A percentile compares a stretch with the other conserved stretches of the same genome.
phyloP scores from a whole-genome alignment of 345 rosid genomes.

The Rhodamnia rubescens region DNA sequence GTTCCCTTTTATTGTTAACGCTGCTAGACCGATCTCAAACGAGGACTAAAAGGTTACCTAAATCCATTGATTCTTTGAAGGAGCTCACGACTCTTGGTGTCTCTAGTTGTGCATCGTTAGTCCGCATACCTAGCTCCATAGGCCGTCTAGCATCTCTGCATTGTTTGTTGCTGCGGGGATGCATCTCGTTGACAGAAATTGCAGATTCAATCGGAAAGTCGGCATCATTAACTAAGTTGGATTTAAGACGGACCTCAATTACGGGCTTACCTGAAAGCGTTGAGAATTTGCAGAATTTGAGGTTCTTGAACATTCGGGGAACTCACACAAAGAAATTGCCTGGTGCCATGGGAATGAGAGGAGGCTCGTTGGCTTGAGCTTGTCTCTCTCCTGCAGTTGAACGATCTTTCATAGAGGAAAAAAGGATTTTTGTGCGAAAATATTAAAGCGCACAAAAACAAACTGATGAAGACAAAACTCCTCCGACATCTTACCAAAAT shows the following conservation, averaged over 20 bases:
- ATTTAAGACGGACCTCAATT: background rate
- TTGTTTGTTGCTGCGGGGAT: background rate
- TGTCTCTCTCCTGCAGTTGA: background rate
- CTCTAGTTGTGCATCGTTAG: background rate
- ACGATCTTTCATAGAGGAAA: background rate
- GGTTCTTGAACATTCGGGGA: background rate
- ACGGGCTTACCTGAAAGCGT: background rate
- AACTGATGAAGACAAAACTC: background rate
- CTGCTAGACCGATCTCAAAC: background rate
- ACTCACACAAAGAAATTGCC: background rate
- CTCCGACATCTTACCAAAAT: background rate
- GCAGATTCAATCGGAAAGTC: background rate
- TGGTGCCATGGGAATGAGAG: background rate
- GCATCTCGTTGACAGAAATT: background rate
- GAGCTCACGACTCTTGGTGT: background rate
- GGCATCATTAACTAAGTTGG: background rate
- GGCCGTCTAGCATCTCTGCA: background rate
- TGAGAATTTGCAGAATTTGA: background rate
- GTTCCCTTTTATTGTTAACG: background rate
- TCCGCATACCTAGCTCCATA: background rate
- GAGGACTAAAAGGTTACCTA: background rate
- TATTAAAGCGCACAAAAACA: background rate
- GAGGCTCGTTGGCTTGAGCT: background rate
- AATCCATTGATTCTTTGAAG: background rate
- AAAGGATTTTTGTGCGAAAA: background rate